Base-by-base conservation (phyloP, 768 basidiomycete species). In the Pleurotus eryngii region DNA sequence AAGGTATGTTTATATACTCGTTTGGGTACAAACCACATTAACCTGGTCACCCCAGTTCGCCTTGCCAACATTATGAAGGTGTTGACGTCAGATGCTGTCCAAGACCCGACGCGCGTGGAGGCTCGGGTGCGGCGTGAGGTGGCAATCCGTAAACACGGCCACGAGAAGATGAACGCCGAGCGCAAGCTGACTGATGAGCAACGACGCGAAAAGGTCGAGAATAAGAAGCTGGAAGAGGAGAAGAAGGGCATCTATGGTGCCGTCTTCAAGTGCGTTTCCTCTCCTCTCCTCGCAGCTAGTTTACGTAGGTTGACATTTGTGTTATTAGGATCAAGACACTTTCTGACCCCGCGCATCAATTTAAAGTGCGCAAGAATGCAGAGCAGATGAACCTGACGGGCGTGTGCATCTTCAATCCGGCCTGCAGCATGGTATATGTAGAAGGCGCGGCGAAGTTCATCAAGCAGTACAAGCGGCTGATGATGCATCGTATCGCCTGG, bases 21-120 rank as follows among this genome's bases (percentile, higher is more conserved):
- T 14, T 38, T 38, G 39, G 8, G 37, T 42, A 26, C 30, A 9
- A 35, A 35, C 30, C 30, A 35, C 9, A 42, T 58, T 11, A 51
- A 37, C 38, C 11, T 11, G 2, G 30, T 55, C 22, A 17, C 46
- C 58, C 7, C 59, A 95, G 96, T 99, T 57, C 92, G 94, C 26
- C 78, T 99, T 59, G 84, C 91, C 42, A 99, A 99, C 71, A 72
- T 98, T 68, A 98, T 98, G 95, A 94, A 93, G 67, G 97, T 99
- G 14, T 78, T 99, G 24, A 98, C 97, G 0, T 91, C 92, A 7
- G 95, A 98, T 65, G 96, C 95, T 0, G 88, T 99, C 22, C 91
- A 94, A 81, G 97, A 98, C 68, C 97, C 97, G 0, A 99, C 97
- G 2, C 87, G 95, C 50, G 93, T 99, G 3, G 97, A 99, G 70